Conservation (phyloP, 148 eudicot genomes). For the Cornus florida region DNA sequence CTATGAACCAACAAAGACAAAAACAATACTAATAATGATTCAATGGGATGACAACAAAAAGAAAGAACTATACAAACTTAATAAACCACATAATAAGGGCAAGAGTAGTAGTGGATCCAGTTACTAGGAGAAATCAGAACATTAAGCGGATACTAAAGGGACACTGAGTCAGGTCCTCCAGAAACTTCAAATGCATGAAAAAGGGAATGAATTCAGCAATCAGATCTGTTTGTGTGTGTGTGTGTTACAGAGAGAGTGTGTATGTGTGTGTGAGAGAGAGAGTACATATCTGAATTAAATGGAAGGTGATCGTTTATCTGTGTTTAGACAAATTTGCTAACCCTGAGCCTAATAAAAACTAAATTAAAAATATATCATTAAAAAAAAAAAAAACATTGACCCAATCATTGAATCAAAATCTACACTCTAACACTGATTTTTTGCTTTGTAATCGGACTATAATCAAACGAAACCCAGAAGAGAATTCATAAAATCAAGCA, state of each 20-base stretch:
- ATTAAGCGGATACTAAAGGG: background rate
- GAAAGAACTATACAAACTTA: too few relatives aligned
- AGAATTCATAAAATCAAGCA: slow-evolving; percentile 18
- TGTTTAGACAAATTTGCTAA: background rate
- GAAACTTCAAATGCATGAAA: background rate
- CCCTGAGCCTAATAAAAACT: too few relatives aligned
- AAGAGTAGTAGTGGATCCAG: background rate
- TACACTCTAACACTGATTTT: background rate
- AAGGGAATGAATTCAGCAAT: background rate
- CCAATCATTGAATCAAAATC: background rate
- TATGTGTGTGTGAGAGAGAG: background rate
- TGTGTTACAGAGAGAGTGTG: background rate
- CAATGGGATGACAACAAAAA: background rate
- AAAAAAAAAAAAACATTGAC: slow-evolving; percentile 2
- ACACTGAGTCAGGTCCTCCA: background rate
- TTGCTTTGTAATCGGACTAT: background rate
- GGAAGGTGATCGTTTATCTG: background rate
- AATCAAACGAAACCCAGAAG: slow-evolving; percentile 16
- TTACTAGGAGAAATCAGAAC: background rate
- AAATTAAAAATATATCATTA: background rate
- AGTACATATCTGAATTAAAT: background rate
- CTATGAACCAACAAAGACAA: background rate
- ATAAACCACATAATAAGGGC: background rate
- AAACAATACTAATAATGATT: too few relatives aligned
- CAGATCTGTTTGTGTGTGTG: too few relatives aligned